phyloP scores from a whole-genome alignment of 2,329 filamentous ascomycete species.

The Basipetospora sp. region DNA sequence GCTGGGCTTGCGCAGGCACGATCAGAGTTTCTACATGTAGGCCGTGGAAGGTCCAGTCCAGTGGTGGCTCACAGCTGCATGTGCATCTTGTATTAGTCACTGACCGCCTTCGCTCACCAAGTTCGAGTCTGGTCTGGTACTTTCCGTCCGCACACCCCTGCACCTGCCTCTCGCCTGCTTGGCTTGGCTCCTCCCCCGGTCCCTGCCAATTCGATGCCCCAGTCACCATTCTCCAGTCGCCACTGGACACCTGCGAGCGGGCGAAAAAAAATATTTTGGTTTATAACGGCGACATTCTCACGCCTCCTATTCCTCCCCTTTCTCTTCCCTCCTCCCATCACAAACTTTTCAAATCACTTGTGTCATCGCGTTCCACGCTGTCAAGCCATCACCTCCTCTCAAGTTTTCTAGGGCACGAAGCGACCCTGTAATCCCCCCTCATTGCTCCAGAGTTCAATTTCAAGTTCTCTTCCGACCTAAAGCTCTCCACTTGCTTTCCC shows the following conservation, averaged over 20 bases:
- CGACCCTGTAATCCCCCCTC: conserved; percentile 59
- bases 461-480: not conserved
- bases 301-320: conserved; percentile 5
- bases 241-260: not conserved
- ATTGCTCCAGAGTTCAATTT: conserved; percentile 42
- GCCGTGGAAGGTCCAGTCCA: no score
- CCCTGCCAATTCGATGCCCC: conserved; percentile 2
- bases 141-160: not conserved
- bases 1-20: no score
- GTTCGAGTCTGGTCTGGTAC: not conserved
- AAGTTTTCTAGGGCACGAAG: conserved; percentile 69
- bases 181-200: not conserved
- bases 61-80: no score
- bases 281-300: conserved; percentile 1
- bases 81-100: no score
- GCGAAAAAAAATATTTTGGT: conserved; percentile 7
- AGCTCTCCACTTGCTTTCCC: conserved; percentile 20
- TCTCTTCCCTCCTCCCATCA: conserved; percentile 4
- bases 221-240: conserved; percentile 5
- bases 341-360: conserved; percentile 8
- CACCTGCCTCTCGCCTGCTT: not conserved
- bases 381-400: conserved; percentile 22
- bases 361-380: conserved; percentile 18
- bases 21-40: no score
- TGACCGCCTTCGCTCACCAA: no score